A percentile compares a stretch with the other conserved stretches of the same genome.
These are phyloP conservation scores for Primulina tabacum DNA, from an alignment of 257 asterid species.

Conservation along the genomic window DNA sequence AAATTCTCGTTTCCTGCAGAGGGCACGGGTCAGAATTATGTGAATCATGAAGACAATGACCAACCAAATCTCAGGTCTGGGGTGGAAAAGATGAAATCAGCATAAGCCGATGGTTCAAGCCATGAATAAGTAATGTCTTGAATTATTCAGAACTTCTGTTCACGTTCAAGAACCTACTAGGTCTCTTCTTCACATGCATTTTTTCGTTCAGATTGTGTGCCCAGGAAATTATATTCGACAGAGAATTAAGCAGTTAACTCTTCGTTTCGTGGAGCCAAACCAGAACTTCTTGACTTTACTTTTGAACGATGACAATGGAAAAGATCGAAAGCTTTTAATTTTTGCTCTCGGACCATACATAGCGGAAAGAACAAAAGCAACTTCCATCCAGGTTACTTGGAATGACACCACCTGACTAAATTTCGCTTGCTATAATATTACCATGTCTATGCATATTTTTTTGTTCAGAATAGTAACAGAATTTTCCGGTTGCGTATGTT, in stretches of 20 bases:
- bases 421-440: neutral
- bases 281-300: neutral
- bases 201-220: neutral
- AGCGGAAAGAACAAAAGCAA: neutral
- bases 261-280: neutral
- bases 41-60: neutral
- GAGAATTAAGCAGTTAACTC: neutral
- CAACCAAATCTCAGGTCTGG: neutral
- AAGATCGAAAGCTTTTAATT: neutral
- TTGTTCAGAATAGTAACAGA: neutral
- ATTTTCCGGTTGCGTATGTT: too few relatives aligned
- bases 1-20: neutral
- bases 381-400: neutral
- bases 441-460: neutral
- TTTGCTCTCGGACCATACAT: neutral
- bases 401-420: neutral
- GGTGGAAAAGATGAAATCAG: neutral
- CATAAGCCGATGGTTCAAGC: neutral
- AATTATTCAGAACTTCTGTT: too few relatives aligned
- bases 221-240: neutral
- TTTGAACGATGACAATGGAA: neutral
- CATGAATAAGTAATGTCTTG: neutral
- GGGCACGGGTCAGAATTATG: conserved; percentile 2
- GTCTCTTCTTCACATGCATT: neutral
- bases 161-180: neutral